Conservation (phyloP, 139 green algal genomes). For the Diplosphaera chodatii region DNA sequence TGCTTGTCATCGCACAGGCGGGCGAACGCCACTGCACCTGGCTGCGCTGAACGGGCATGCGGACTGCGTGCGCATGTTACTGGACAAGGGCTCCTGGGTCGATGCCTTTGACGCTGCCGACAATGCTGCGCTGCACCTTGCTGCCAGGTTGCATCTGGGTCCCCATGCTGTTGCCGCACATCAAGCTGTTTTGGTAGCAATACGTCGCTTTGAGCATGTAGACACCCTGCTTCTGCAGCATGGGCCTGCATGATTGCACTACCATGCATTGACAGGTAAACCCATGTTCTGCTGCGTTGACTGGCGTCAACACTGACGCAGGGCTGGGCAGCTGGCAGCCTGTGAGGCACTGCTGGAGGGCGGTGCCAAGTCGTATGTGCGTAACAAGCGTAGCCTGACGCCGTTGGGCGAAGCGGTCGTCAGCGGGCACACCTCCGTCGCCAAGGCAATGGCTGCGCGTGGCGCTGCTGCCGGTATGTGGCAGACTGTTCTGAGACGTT, state of each 20-base stretch:
- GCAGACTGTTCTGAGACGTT: too few species aligned
- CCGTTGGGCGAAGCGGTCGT: conserved; percentile 51
- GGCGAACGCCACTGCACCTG: conserved; percentile 55
- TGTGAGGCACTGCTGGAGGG: conserved; percentile 38
- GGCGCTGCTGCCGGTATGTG: neutral
- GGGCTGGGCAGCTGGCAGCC: conserved; percentile 1
- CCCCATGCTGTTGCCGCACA: too few species aligned
- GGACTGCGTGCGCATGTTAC: conserved; percentile 31
- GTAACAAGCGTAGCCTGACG: conserved; percentile 57
- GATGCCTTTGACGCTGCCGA: conserved; percentile 47
- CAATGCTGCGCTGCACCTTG: conserved; percentile 59
- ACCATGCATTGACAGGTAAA: too few species aligned
- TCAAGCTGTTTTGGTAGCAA: too few species aligned
- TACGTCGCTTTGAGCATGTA: too few species aligned
- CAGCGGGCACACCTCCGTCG: conserved; percentile 14
- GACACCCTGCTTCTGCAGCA: too few species aligned
- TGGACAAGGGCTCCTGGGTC: conserved; percentile 47
- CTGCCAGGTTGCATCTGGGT: too few species aligned
- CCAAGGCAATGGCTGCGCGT: conserved; percentile 8
- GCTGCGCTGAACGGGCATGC: conserved; percentile 30
- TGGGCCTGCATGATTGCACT: too few species aligned
- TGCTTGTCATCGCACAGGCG: too few species aligned
- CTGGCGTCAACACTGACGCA: too few species aligned
- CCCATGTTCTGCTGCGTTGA: too few species aligned
- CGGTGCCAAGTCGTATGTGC: conserved; percentile 18